phyloP scores from a whole-genome alignment of 148 eudicot genomes.

The Chenopodium formosanum region DNA sequence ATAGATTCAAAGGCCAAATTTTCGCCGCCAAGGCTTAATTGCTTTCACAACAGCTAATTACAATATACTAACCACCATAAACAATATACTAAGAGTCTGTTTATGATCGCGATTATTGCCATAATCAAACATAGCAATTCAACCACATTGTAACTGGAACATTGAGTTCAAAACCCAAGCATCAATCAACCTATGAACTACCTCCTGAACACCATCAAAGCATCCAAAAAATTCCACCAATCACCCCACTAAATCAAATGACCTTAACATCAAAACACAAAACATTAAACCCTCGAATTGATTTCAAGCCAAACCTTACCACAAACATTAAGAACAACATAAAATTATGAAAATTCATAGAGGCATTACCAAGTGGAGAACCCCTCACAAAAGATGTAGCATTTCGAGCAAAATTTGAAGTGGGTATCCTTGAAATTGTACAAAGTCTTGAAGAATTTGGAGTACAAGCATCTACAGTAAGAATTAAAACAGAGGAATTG shows the following conservation, averaged over 20 bases:
- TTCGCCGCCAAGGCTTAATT: not conserved
- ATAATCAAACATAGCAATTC: not conserved
- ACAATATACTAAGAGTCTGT: too few species aligned
- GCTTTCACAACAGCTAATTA: not conserved
- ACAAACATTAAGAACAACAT: not conserved
- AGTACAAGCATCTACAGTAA: slow-evolving; percentile 33
- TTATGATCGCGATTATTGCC: too few species aligned
- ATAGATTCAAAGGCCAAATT: not conserved
- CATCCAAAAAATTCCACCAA: not conserved
- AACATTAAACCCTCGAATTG: not conserved
- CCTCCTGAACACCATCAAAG: not conserved
- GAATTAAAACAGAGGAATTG: not conserved
- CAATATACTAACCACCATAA: not conserved
- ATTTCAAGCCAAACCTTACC: not conserved
- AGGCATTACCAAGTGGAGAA: slow-evolving; percentile 50
- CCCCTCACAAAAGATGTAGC: slow-evolving; percentile 45
- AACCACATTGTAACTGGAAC: not conserved
- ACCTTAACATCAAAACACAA: not conserved
- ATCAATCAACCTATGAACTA: not conserved
- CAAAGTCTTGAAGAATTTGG: slow-evolving; percentile 24
- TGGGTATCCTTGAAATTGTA: slow-evolving; percentile 18
- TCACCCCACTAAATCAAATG: not conserved
- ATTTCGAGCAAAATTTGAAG: slow-evolving; percentile 26
- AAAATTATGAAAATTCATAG: not conserved
- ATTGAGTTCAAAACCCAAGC: not conserved